Evolutionary conservation across 352 stramenopile species (phyloP), one percentile per base, ranked within the genome.

Genomic region (Globisporangium iwayamae): DNA sequence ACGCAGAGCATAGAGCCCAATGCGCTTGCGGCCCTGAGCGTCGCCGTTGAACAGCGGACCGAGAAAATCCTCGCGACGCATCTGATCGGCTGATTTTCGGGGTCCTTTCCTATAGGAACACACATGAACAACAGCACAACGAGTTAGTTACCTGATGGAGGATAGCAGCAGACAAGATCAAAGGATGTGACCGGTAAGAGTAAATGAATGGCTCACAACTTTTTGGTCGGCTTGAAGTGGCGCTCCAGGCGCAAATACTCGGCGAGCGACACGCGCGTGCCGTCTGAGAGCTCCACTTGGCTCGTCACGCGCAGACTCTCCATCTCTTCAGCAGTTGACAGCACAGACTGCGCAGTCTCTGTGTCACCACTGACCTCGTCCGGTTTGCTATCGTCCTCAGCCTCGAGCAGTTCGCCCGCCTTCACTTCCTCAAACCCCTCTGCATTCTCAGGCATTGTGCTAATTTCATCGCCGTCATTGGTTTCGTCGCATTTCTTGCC

Each of bases 211-310:
- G 71, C 65, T 58, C 69, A 76, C 72, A 85, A 86, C 77, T 66
- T 88, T 70, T 83, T 86, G 60, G 63, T 73, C 43, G 66, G 32
- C 3, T 43, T 46, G 28, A 38, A 38, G 52, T 66, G 41, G 60
- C 75, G 74, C 34, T 78, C 64, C 71, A 89, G 75, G 51, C 80
- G 81, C 25, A 93, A 53, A 60, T 90, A 93, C 25, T 89, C 81
- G 8, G 73, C 64, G 0, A 93, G 69, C 52, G 79, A 79, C 34
- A 91, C 56, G 22, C 67, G 70, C 3, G 80, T 89, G 22, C 81
- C 76, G 28, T 90, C 83, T 0, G 78, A 57, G n/a, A 93, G 65
- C 57, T 89, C 75, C 38, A 93, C 65, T n/a, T 81, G 68, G 9
- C 67, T 86, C n/a, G 71, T 71, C 18, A 86, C 72, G 3, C 65